Percentiles rank a stretch among this genome's conserved stretches.
These are phyloP conservation scores for Colletotrichum siamense DNA, from an alignment of 2,329 filamentous ascomycete genomes.

Conservation along the genomic window DNA sequence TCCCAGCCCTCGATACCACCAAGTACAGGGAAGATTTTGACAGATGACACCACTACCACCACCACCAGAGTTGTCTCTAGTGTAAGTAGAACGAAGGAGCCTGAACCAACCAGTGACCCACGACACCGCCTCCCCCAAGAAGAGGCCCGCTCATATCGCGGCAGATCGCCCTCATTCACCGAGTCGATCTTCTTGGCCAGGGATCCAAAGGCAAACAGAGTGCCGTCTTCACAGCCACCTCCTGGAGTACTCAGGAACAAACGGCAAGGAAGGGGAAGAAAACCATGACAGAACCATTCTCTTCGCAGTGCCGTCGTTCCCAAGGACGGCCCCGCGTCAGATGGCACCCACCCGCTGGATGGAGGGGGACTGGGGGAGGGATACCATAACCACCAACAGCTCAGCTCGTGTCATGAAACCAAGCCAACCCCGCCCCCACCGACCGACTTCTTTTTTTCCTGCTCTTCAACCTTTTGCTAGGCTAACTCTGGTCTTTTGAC, in stretches of 20 bases:
- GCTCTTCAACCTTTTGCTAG: background rate
- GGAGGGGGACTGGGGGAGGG: background rate
- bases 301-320: background rate
- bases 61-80: background rate
- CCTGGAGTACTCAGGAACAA: background rate
- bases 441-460: background rate
- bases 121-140: background rate
- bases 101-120: background rate
- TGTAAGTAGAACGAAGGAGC: background rate
- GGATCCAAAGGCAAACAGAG: background rate
- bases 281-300: background rate
- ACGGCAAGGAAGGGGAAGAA: background rate
- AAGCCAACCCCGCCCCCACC: conserved; percentile 2
- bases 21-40: background rate
- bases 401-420: conserved; percentile 12
- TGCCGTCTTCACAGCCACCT: conserved; percentile 11
- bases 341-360: background rate
- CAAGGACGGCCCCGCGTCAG: background rate
- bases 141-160: background rate
- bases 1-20: background rate
- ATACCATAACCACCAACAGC: background rate
- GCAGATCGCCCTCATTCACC: conserved; percentile 7
- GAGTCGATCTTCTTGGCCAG: background rate
- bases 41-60: background rate
- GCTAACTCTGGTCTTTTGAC: background rate